Conservation (phyloP, 2,329 filamentous ascomycete species). For the Fusarium mangiferae region DNA sequence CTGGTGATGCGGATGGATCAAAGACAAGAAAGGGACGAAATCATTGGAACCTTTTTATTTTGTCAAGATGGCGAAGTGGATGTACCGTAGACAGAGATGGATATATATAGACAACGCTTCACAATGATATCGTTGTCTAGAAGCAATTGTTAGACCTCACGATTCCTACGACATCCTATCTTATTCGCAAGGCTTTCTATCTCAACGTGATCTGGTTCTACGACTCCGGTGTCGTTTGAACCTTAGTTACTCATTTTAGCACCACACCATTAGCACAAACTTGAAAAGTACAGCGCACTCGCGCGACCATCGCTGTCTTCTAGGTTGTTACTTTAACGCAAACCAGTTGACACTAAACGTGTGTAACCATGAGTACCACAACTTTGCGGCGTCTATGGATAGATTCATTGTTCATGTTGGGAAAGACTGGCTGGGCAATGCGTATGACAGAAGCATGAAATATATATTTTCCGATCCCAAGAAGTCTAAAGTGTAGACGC, state of each 20-base stretch:
- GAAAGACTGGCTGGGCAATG: background rate
- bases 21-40: conserved; percentile 6
- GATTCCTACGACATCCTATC: conserved; percentile 7
- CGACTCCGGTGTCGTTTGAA: background rate
- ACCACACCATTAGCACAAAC: too few species aligned
- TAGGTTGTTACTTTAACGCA: background rate
- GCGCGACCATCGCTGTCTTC: background rate
- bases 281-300: background rate
- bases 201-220: background rate
- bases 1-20: conserved; percentile 1
- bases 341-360: background rate
- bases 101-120: conserved; percentile 18
- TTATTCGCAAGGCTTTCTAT: background rate
- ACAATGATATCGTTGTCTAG: conserved; percentile 32
- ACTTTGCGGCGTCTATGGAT: conserved; percentile 13
- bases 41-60: conserved; percentile 1
- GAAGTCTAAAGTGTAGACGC: conserved; percentile 26
- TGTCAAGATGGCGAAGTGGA: background rate
- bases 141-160: conserved; percentile 33
- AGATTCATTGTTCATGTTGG: background rate
- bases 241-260: background rate
- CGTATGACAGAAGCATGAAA: background rate
- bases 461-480: conserved; percentile 16
- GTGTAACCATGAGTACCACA: background rate
- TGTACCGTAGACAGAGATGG: conserved; percentile 26